Evolutionary conservation across 164 flowering plant genomes (phyloP).

Genomic region (Kingdonia uniflora): DNA sequence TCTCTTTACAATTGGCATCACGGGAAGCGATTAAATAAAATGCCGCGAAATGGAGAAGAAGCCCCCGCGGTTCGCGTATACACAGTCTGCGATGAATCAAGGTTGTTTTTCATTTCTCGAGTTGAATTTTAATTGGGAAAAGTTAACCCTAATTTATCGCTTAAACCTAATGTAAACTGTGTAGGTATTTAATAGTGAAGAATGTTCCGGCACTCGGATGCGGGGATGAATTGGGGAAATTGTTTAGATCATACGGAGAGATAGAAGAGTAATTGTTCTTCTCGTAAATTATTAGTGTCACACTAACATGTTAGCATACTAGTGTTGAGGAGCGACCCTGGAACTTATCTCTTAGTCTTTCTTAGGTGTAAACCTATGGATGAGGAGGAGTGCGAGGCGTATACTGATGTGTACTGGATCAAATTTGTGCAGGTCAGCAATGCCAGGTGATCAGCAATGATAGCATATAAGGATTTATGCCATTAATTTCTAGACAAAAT

Average conservation of each 20-base stretch:
- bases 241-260: slow-evolving; percentile 68
- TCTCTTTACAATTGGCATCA: too few relatives aligned
- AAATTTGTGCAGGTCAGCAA: slow-evolving; percentile 55
- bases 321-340: too few relatives aligned
- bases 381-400: slow-evolving; percentile 76
- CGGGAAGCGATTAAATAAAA: too few relatives aligned
- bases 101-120: slow-evolving; percentile 20
- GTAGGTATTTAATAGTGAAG: slow-evolving; percentile 74
- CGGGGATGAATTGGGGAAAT: slow-evolving; percentile 52
- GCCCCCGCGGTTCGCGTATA: slow-evolving; percentile 79
- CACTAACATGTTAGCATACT: too few relatives aligned
- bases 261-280: slow-evolving; percentile 67
- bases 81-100: slow-evolving; percentile 94
- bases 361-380: slow-evolving; percentile 86
- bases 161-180: not conserved
- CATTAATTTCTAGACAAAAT: too few relatives aligned
- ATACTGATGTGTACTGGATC: slow-evolving; percentile 89
- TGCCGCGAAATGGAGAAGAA: slow-evolving; percentile 48
- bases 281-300: too few relatives aligned
- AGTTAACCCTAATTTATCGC: not conserved
- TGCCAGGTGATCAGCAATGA: slow-evolving; percentile 50
- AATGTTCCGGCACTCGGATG: slow-evolving; percentile 88
- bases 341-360: too few relatives aligned
- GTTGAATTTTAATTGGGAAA: not conserved
- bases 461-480: too few relatives aligned